Conservation (phyloP, 2,329 filamentous ascomycete species). For the Ilyonectria robusta region DNA sequence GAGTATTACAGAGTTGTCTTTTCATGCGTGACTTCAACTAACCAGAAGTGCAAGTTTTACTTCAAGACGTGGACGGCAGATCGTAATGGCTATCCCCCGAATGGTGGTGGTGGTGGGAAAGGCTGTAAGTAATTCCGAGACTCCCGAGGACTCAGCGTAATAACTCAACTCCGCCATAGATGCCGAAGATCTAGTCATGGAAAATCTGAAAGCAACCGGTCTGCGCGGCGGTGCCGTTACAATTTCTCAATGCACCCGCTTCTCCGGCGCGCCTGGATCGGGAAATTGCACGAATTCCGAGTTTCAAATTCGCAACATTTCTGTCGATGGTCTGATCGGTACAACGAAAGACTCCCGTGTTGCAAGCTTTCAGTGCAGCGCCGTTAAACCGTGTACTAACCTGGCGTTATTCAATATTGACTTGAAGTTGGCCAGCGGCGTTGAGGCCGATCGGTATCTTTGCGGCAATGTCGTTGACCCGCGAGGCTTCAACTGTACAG, state of each 20-base stretch:
- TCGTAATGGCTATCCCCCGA: background rate
- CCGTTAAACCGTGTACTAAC: background rate
- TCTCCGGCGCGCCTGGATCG: background rate
- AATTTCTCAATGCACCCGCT: background rate
- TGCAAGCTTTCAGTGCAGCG: constrained; percentile 6
- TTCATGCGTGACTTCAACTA: background rate
- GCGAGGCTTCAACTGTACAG: background rate
- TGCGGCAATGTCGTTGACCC: constrained; percentile 5
- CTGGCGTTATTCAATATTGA: background rate
- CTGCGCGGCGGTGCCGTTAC: background rate
- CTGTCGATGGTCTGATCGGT: constrained; percentile 8
- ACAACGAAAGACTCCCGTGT: background rate
- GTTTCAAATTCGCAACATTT: constrained; percentile 1
- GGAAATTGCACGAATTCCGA: constrained; percentile 9
- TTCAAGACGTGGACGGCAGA: constrained; percentile 14
- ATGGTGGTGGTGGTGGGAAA: constrained; percentile 9
- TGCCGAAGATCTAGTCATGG: background rate
- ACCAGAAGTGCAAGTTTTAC: background rate
- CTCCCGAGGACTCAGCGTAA: background rate
- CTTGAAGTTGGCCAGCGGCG: background rate
- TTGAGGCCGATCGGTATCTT: constrained; percentile 1
- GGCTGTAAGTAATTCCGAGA: background rate
- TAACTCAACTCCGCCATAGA: background rate
- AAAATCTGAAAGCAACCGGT: background rate
- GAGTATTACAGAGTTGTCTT: background rate